Base-by-base conservation (phyloP, 441 rosid genomes). In the Capsella rubella region DNA sequence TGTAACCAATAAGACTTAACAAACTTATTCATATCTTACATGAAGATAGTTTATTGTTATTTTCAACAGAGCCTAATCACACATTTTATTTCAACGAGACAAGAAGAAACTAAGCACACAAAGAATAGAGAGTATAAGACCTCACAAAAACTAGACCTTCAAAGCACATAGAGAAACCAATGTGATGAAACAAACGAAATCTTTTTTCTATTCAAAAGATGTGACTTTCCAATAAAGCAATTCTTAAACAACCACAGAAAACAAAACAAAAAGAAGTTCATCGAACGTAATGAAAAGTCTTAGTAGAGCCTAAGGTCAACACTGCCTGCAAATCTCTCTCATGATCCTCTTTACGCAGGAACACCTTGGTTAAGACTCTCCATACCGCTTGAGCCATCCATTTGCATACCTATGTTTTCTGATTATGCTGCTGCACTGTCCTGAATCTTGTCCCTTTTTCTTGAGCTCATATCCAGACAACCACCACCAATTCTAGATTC, bases 401-500 rank as follows among this genome's bases (percentile, higher is more conserved):
- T 50, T 50, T 50, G 18, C 49, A 43, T 14, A 46, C 51, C 51
- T 46, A 4, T 15, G 21, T 46, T 15, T 15, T 25, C 53, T 49
- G 53, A 49, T 49, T 25, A 5, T 49, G 53, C 53, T 49, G 27
- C 28, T 49, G 12, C 27, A 8, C 18, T 16, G 53, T 49, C 54
- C 7, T 50, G 54, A 50, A 3, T 49, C 13, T 50, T 50, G 29
- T 9, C 29, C 13, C 29, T 50, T 9, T 12, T 50, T 6, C 29
- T 50, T 50, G 54, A 50, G 21, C 54, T 50, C 14, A 50, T 18
- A 50, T 50, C 12, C 2, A 47, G 52, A 16, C 27, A 10, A 47
- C 5, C 29, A 8, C 29, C 54, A 50, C 29, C 28, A 34, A 77
- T 71, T 76, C 87, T 86, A 18, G 86, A 79, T 72, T 90, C 93